Conservation (phyloP, 2,329 filamentous ascomycete species). For the Drechslerella dactyloides region DNA sequence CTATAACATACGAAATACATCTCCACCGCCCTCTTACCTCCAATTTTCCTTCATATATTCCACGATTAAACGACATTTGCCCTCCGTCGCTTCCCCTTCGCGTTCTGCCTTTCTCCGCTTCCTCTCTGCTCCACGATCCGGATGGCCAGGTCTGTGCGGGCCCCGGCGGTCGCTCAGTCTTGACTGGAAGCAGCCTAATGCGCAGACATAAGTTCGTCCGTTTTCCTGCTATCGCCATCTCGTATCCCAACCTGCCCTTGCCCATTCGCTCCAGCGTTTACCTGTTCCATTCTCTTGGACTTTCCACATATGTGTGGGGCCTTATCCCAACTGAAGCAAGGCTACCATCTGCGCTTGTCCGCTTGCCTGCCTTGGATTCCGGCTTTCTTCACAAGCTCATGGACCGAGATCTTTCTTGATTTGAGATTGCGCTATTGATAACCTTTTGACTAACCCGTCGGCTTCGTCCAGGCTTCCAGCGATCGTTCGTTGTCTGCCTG, state of each 20-base stretch:
- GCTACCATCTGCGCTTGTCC: constrained; percentile 19
- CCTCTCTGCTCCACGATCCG: background rate
- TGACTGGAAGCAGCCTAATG: constrained; percentile 1
- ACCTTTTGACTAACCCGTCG: background rate
- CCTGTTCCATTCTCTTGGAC: constrained; percentile 27
- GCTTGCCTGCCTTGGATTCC: constrained; percentile 17
- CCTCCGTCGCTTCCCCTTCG: background rate
- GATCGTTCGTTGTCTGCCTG: background rate
- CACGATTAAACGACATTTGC: too few relatives aligned
- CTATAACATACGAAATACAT: too few relatives aligned
- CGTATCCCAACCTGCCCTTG: constrained; percentile 1
- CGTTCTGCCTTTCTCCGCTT: background rate
- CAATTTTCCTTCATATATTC: too few relatives aligned
- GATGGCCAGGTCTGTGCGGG: background rate
- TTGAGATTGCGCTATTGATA: background rate
- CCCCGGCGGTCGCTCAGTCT: background rate
- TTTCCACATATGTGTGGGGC: constrained; percentile 30
- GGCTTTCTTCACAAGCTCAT: background rate
- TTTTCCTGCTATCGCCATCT: constrained; percentile 2
- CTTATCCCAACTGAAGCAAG: constrained; percentile 11
- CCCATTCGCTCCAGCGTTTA: background rate
- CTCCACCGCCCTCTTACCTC: too few relatives aligned
- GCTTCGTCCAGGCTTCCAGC: background rate
- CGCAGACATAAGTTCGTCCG: constrained; percentile 1
- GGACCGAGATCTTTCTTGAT: too few relatives aligned